Conservation (phyloP, 1,284 basidiomycete species). For the Ganoderma leucocontextum region DNA sequence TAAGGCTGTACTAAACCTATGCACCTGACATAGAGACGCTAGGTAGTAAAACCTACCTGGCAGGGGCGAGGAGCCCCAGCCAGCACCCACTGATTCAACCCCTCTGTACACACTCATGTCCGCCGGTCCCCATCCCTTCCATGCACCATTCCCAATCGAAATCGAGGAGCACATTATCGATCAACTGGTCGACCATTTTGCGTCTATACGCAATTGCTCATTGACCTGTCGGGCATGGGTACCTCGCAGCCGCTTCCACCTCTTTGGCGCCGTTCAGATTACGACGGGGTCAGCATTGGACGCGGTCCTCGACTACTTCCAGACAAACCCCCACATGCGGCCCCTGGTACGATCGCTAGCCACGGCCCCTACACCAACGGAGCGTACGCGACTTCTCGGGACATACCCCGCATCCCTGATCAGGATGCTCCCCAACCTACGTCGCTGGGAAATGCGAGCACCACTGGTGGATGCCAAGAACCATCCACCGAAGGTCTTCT, state of each 20-base stretch:
- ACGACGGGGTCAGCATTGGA: background rate
- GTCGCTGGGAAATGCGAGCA: background rate
- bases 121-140: background rate
- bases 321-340: background rate
- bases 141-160: background rate
- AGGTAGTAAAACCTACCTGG: no score
- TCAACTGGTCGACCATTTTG: background rate
- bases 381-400: background rate
- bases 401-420: background rate
- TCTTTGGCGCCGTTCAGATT: background rate
- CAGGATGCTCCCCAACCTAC: background rate
- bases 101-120: background rate
- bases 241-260: conserved; percentile 2
- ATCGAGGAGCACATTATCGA: conserved; percentile 6
- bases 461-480: background rate
- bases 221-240: background rate
- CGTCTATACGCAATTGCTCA: background rate
- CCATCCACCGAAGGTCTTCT: background rate
- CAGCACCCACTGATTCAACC: background rate
- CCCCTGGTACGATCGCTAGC: background rate
- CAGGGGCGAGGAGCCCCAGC: no score
- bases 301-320: background rate
- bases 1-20: background rate
- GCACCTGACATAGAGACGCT: background rate
- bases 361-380: background rate